phyloP scores from a whole-genome alignment of 805 yeast species.

The Babjeviella inositovora region DNA sequence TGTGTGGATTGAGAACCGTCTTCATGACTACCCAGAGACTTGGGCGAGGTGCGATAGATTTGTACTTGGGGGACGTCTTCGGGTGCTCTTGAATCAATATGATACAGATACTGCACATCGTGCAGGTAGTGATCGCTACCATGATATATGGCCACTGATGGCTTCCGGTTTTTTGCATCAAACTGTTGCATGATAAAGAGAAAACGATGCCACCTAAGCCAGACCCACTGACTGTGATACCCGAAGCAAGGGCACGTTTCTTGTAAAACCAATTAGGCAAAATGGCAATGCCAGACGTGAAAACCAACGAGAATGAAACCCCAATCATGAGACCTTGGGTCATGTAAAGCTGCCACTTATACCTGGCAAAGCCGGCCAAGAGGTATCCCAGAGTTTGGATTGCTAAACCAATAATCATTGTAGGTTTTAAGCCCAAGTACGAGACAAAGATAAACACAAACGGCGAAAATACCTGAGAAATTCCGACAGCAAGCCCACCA shows the following conservation, averaged over 20 bases:
- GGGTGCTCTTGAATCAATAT: too few relatives aligned
- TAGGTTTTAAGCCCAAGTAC: slow-evolving; percentile 18
- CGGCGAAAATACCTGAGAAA: slow-evolving; percentile 33
- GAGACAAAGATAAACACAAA: slow-evolving; percentile 28
- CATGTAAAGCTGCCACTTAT: slow-evolving; percentile 48
- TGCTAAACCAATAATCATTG: slow-evolving; percentile 27
- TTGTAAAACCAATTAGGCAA: slow-evolving; percentile 61
- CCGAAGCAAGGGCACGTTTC: slow-evolving; percentile 37
- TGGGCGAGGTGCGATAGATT: too few relatives aligned
- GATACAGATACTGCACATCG: too few relatives aligned
- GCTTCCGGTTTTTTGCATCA: slow-evolving; percentile 11
- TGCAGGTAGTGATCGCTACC: slow-evolving; percentile 22
- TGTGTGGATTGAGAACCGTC: too few relatives aligned
- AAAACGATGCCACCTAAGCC: slow-evolving; percentile 36
- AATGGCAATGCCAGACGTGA: slow-evolving; percentile 40
- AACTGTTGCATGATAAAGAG: slow-evolving; percentile 18
- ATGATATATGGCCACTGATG: slow-evolving; percentile 29
- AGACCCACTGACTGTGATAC: slow-evolving; percentile 30
- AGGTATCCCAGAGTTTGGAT: slow-evolving; percentile 37
- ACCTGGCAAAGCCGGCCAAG: slow-evolving; percentile 42
- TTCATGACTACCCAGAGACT: too few relatives aligned
- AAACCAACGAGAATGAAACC: slow-evolving; percentile 24
- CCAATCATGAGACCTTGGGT: slow-evolving; percentile 60
- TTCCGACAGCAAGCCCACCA: slow-evolving; percentile 52
- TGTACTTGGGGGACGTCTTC: too few relatives aligned